Evolutionary conservation across 176 grass and related monocot genomes (phyloP), one percentile per base, ranked within the genome.

Genomic region (Otatea glauca): DNA sequence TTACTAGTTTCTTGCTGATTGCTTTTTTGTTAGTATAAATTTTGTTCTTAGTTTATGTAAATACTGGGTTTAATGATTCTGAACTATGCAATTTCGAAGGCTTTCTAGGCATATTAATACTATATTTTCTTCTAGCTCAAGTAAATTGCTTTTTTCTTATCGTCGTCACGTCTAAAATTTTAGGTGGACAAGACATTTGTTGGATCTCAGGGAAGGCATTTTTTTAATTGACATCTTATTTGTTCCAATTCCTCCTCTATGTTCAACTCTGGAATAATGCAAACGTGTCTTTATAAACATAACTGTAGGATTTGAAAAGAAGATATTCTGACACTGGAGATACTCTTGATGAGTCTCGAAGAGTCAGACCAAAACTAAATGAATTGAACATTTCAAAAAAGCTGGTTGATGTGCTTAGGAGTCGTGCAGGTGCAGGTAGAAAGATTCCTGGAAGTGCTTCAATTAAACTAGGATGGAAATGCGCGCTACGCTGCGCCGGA

Each of bases 251-350:
- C 15, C 18, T 48, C 37, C 3, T 62, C 1, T 80, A 8, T 85
- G 25, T 51, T 53, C 5, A 38, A 72, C 25, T 41, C 68, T 65
- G 49, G 0, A 70, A 35, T 68, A 51, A 64, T 18, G 21, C 15
- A 79, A 65, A 54, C n/a, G 43, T 87, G 58, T 14, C 69, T 49
- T 53, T 45, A 44, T 44, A 77, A 82, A 17, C 34, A 4, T 71
- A 27, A 73, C 42, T 77, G 25, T 50, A 92, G 86, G 78, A 44
- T 66, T 13, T 76, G 48, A 89, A 89, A 78, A 49, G 87, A 86
- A 86, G 61, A 75, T 70, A 66, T 70, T 78, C 65, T 82, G 23
- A 25, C 43, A 47, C 23, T 59, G 73, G 48, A 9, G 45, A 67
- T 56, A 69, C 3, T 20, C 45, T 68, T 64, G 74, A 92, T 18